Base-by-base conservation (phyloP, 305 asterid genomes). In the Nicotiana rustica region DNA sequence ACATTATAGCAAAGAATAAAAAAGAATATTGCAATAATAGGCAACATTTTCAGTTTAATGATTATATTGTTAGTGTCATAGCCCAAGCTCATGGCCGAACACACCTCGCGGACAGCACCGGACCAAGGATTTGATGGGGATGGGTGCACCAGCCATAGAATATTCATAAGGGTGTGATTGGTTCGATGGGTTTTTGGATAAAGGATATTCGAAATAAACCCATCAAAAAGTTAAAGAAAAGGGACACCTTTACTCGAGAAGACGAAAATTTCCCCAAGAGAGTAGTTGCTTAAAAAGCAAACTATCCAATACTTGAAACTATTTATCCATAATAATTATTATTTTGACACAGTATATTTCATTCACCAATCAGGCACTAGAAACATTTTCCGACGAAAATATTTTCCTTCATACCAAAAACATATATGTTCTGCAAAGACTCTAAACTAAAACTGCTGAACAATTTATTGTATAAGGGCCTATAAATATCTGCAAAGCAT, bases 1-100 rank as follows among this genome's bases (percentile, higher is more conserved):
- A 52, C 73, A 41, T 68, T 29, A 57, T 10, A 78, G 52, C 62
- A 52, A 60, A 29, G 75, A 78, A 81, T 57, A 29, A 62, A 68
- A 38, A n/a, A 31, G 21, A 10, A 47, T 44, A 47, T 17, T 7
- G 15, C 66, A 77, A 44, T 8, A 36, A 17, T 6, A 10, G n/a
- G 52, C 76, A 35, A 15, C 4, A 0, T 66, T 13, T 5, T 66
- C 31, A 15, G 29, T 35, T 8, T 67, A 15, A 8, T 35, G 8
- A 67, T 17, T 67, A 36, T 3, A 62, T 44, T 0, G 29, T 17
- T 68, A 44, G 52, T 44, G 52, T 44, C 52, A 44, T 44, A 44
- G 52, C 52, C 52, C 52, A 44, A 9, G 52, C 3, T 44, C 52
- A 44, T 44, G 52, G 13, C 52, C 52, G 52, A 44, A 44, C 3